phyloP scores from a whole-genome alignment of 371 early-diverging fungal species.

The Cokeromyces recurvatus region DNA sequence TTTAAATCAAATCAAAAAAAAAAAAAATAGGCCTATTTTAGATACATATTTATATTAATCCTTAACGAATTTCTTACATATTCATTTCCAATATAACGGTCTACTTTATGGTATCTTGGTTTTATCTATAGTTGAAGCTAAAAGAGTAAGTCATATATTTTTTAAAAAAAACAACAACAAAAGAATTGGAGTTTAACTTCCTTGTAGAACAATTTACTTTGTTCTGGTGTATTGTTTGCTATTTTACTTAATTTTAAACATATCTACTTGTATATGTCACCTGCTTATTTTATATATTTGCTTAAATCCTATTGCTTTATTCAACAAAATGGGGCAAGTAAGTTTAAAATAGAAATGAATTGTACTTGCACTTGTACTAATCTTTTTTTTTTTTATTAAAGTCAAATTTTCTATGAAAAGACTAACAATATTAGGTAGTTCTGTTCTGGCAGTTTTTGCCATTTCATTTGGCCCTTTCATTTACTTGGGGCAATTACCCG shows the following conservation, averaged over 20 bases:
- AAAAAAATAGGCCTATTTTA: too few species aligned
- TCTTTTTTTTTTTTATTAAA: neutral
- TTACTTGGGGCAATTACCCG: constrained; percentile 61
- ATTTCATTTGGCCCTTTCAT: constrained; percentile 84
- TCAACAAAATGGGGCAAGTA: too few species aligned
- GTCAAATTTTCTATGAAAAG: constrained; percentile 32
- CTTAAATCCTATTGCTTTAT: constrained; percentile 79
- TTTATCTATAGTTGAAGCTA: constrained; percentile 71
- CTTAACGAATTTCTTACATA: constrained; percentile 26
- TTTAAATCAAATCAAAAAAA: neutral
- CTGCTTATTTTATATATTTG: constrained; percentile 90
- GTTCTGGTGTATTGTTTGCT: constrained; percentile 82
- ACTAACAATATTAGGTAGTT: constrained; percentile 59
- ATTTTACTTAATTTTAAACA: constrained; percentile 93
- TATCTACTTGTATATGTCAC: constrained; percentile 92
- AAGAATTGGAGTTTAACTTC: constrained; percentile 7
- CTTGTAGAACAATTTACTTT: constrained; percentile 52
- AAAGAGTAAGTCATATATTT: constrained; percentile 47
- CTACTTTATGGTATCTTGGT: constrained; percentile 87
- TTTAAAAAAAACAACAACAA: too few species aligned
- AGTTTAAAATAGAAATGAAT: too few species aligned
- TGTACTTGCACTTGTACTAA: neutral
- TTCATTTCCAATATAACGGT: constrained; percentile 98
- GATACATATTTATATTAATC: too few species aligned
- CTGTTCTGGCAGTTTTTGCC: constrained; percentile 65